These are phyloP conservation scores for Cercophora samala DNA, from an alignment of 495 filamentous ascomycete species.

Conservation along the genomic window DNA sequence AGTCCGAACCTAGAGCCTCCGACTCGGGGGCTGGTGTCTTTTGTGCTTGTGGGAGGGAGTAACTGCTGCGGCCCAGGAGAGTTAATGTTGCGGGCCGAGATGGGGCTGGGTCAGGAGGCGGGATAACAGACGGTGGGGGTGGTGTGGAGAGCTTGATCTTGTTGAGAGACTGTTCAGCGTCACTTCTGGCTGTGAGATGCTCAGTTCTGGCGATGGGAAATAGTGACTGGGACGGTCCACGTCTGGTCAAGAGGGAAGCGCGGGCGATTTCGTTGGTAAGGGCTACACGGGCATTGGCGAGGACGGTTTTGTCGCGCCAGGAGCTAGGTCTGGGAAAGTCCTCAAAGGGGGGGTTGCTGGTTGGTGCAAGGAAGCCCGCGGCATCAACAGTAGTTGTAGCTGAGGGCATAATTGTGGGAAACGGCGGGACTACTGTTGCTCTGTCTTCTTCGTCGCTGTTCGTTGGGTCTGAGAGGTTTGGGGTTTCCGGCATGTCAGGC, in stretches of 20 bases:
- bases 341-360: slow-evolving; percentile 29
- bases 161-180: slow-evolving; percentile 39
- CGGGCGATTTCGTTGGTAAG: slow-evolving; percentile 41
- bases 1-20: not conserved
- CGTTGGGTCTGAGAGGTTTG: slow-evolving; percentile 16
- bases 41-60: not conserved
- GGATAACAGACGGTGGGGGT: slow-evolving; percentile 10
- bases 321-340: slow-evolving; percentile 42
- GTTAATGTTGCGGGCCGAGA: slow-evolving; percentile 19
- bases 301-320: slow-evolving; percentile 44
- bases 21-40: not conserved
- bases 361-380: not conserved
- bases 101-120: slow-evolving; percentile 20
- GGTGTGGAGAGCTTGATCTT: slow-evolving; percentile 33
- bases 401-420: not conserved
- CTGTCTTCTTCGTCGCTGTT: not conserved
- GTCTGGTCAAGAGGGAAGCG: slow-evolving; percentile 30
- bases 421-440: slow-evolving; percentile 24
- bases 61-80: slow-evolving; percentile 5
- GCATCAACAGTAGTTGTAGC: not conserved
- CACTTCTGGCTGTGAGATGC: slow-evolving; percentile 35
- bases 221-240: slow-evolving; percentile 14
- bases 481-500: not conserved
- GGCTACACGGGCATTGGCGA: slow-evolving; percentile 45
- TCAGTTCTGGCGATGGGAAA: slow-evolving; percentile 19